Conservation (phyloP, 2,329 filamentous ascomycete genomes). For the Xylariaceae sp. region DNA sequence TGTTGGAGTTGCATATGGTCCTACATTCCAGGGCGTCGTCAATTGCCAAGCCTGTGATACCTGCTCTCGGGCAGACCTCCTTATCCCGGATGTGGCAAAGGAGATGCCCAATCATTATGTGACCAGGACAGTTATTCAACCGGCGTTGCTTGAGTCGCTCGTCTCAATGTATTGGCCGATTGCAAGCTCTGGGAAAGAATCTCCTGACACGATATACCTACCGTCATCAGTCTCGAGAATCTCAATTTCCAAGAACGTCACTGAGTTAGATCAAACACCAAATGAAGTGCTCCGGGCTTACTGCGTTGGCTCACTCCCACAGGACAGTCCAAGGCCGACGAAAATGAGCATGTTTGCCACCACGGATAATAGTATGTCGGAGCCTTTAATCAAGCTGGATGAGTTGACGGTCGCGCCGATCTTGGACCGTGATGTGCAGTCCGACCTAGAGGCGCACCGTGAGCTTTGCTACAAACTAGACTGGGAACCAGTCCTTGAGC, state of each 20-base stretch:
- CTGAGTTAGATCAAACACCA: conserved; percentile 30
- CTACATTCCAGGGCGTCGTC: conserved; percentile 53
- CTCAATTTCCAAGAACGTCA: conserved; percentile 39
- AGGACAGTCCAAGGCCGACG: conserved; percentile 37
- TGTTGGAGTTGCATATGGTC: conserved; percentile 53
- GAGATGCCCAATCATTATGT: conserved; percentile 44
- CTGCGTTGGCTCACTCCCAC: conserved; percentile 38
- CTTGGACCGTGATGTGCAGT: conserved; percentile 38
- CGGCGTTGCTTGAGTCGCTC: conserved; percentile 44
- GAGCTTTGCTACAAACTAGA: conserved; percentile 51
- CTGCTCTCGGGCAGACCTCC: conserved; percentile 40
- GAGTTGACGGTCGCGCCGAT: conserved; percentile 45
- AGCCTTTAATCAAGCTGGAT: conserved; percentile 43
- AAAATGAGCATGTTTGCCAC: conserved; percentile 44
- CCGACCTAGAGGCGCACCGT: conserved; percentile 37
- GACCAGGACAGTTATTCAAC: conserved; percentile 40
- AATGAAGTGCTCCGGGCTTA: conserved; percentile 41
- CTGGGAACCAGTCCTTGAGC: conserved; percentile 47
- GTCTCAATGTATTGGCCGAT: conserved; percentile 48
- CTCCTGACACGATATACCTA: conserved; percentile 44
- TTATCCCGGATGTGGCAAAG: conserved; percentile 41
- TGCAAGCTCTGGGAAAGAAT: conserved; percentile 34
- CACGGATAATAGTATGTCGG: conserved; percentile 27
- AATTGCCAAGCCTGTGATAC: conserved; percentile 45
- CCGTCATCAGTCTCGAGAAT: conserved; percentile 46